Percentiles rank a stretch among this genome's conserved stretches.
Evolutionary conservation across 352 stramenopile genomes (phyloP).

Genomic region (Globisporangium heterothallicum): DNA sequence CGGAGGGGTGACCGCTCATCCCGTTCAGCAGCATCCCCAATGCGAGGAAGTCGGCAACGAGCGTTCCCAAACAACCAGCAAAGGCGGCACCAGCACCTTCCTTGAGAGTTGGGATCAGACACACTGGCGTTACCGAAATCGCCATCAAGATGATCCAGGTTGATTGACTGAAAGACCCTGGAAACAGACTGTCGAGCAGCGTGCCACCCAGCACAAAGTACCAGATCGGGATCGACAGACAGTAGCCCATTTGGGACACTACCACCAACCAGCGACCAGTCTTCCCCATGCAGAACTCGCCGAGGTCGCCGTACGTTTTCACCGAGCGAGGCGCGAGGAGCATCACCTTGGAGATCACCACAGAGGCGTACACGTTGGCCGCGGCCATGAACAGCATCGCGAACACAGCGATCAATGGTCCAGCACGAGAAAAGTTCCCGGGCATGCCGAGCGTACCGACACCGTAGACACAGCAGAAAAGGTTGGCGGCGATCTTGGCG

Average conservation of each 20-base stretch:
- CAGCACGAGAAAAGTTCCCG: conserved; percentile 60
- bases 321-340: conserved; percentile 44
- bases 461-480: conserved; percentile 64
- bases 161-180: conserved; percentile 30
- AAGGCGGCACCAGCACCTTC: conserved; percentile 55
- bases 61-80: conserved; percentile 49
- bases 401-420: conserved; percentile 35
- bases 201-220: conserved; percentile 54
- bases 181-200: conserved; percentile 42
- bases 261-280: conserved; percentile 46
- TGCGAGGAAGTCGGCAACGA: conserved; percentile 52
- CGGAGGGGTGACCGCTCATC: conserved; percentile 45
- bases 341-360: conserved; percentile 53
- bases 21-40: conserved; percentile 41
- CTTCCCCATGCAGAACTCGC: conserved; percentile 45
- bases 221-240: conserved; percentile 40
- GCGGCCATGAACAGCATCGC: conserved; percentile 62
- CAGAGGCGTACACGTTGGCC: conserved; percentile 60
- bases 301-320: conserved; percentile 57
- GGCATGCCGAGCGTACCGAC: conserved; percentile 70
- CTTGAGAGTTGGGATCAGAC: conserved; percentile 55
- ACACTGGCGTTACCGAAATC: conserved; percentile 39
- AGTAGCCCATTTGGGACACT: conserved; percentile 47
- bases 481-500: conserved; percentile 48
- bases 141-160: conserved; percentile 69